phyloP scores from a whole-genome alignment of 306 rosid species.

The Pterocarpus macrocarpus region DNA sequence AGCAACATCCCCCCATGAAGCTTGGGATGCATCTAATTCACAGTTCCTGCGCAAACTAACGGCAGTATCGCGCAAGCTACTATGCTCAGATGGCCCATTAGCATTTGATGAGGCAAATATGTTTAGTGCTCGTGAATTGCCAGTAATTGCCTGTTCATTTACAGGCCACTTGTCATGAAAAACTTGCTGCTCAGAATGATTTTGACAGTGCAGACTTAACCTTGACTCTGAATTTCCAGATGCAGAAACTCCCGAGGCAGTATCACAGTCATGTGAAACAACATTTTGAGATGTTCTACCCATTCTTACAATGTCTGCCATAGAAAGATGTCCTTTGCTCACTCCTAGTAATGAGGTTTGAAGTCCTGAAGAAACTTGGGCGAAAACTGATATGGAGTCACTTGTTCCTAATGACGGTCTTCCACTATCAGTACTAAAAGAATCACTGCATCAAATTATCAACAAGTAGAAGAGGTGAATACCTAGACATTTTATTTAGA shows the following conservation, averaged over 20 bases:
- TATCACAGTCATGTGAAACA: constrained; percentile 42
- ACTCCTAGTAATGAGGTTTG: constrained; percentile 48
- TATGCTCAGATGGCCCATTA: constrained; percentile 37
- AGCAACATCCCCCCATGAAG: constrained; percentile 43
- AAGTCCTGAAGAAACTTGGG: constrained; percentile 53
- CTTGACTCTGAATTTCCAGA: constrained; percentile 48
- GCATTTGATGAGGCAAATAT: constrained; percentile 45
- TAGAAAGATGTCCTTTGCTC: constrained; percentile 63
- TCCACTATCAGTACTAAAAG: constrained; percentile 54
- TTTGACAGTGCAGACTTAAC: constrained; percentile 41
- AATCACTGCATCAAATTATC: constrained; percentile 64
- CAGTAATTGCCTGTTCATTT: constrained; percentile 57
- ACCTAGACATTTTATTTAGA: constrained; percentile 19
- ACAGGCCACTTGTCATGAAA: constrained; percentile 58
- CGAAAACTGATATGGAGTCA: constrained; percentile 43
- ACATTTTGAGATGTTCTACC: constrained; percentile 58
- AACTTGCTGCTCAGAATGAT: constrained; percentile 51
- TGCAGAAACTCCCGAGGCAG: constrained; percentile 50
- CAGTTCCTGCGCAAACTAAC: constrained; percentile 45
- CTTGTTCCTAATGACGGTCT: constrained; percentile 51
- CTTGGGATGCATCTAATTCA: constrained; percentile 49
- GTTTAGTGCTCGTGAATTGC: constrained; percentile 34
- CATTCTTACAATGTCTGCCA: constrained; percentile 76
- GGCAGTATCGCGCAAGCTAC: constrained; percentile 42
- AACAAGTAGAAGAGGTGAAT: constrained; percentile 30